Evolutionary conservation across 2,329 filamentous ascomycete species (phyloP), one percentile per base, ranked within the genome.

Genomic region (Coniosporium tulheliwenetii): DNA sequence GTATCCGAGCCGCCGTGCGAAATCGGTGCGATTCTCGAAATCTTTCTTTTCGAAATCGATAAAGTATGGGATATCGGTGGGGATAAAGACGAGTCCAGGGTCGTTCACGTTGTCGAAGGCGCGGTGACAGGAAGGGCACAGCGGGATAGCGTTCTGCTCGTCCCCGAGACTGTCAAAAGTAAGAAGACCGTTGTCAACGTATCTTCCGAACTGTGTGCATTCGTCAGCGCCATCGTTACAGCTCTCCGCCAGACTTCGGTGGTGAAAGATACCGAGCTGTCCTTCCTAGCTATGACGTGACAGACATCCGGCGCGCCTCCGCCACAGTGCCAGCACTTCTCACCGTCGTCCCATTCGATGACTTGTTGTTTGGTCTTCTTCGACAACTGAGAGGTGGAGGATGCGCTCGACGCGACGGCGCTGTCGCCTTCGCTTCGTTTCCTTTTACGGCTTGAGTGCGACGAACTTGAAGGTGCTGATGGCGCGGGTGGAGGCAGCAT

Each of bases 31-130:
- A n/a, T n/a, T n/a, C n/a, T n/a, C n/a, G n/a, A n/a, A n/a, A n/a
- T n/a, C n/a, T n/a, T n/a, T n/a, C n/a, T n/a, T n/a, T n/a, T n/a
- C n/a, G 38, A 40, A 40, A 26, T 40, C 38, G 38, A 40, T 40
- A 26, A 40, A 40, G 38, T 40, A 40, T 35, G 16, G 38, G 13
- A 40, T 15, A 26, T 40, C 38, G 26, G 32, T 33, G 32, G 38
- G 38, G 32, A 40, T 40, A 16, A 40, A 40, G 38, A 35, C 32
- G 31, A 40, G 19, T 15, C 31, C 29, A 36, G 38, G 38, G 38
- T 40, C 38, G 14, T 33, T 14, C 14, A 40, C 30, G 16, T 33
- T 40, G 32, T 40, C 38, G 30, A 40, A 40, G 32, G 30, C 32
- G 38, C 14, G 5, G 38, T 40, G 38, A 35, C 38, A 40, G 30